These are phyloP conservation scores for Myxozyma sirexii DNA, from an alignment of 805 yeast genomes.

Conservation along the genomic window DNA sequence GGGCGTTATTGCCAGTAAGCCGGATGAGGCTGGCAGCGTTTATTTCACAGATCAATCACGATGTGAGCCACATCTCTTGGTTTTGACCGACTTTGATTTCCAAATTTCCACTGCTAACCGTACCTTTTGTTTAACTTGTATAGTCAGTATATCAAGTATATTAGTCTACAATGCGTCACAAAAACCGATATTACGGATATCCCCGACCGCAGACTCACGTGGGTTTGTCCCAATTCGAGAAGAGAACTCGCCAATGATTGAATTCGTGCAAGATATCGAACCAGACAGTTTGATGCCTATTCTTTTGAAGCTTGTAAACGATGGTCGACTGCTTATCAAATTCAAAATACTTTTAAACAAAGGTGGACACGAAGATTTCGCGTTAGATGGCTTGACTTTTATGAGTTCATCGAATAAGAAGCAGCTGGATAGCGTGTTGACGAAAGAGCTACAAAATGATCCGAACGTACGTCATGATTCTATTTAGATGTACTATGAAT, in stretches of 20 bases:
- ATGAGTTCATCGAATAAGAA: conserved; percentile 37
- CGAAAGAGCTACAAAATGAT: conserved; percentile 42
- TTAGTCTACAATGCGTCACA: conserved; percentile 4
- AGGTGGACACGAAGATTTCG: not conserved
- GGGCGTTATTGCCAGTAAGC: conserved; percentile 30
- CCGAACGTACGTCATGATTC: conserved; percentile 37
- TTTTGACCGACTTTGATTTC: too few relatives aligned
- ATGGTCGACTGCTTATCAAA: conserved; percentile 17
- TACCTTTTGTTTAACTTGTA: not conserved
- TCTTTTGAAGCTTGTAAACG: conserved; percentile 22
- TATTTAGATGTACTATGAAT: not conserved
- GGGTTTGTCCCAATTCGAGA: conserved; percentile 6
- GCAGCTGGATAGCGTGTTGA: conserved; percentile 41
- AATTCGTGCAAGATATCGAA: conserved; percentile 30
- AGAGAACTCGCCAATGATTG: conserved; percentile 18
- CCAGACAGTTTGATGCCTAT: conserved; percentile 18
- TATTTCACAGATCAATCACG: conserved; percentile 17
- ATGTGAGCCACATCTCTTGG: conserved; percentile 25
- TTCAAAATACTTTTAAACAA: conserved; percentile 17
- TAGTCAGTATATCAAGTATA: conserved; percentile 13
- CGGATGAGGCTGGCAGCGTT: conserved; percentile 26
- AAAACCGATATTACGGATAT: conserved; percentile 5
- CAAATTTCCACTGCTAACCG: not conserved
- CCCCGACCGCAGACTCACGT: conserved; percentile 8
- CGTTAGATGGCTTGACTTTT: conserved; percentile 41